Evolutionary conservation across 2,329 filamentous ascomycete species (phyloP).

Genomic region (Geosmithia flava): DNA sequence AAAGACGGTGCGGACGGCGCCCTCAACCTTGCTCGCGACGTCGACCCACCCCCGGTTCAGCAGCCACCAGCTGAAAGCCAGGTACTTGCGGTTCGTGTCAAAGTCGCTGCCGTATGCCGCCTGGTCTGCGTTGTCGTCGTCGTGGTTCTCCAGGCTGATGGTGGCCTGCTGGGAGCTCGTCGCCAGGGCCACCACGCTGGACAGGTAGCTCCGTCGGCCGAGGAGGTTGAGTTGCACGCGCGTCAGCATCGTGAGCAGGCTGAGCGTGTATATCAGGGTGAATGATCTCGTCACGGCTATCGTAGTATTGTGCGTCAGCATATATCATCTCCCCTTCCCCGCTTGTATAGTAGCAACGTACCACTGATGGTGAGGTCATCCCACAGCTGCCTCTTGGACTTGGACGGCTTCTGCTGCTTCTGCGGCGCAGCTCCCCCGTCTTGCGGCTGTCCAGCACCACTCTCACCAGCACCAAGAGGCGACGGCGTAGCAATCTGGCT

Average conservation of each 20-base stretch:
- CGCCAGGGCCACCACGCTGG: conserved; percentile 84
- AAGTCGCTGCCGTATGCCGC: conserved; percentile 86
- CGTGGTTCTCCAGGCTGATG: conserved; percentile 86
- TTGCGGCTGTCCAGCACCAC: conserved; percentile 20
- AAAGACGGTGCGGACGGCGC: conserved; percentile 82
- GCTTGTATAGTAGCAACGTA: conserved; percentile 30
- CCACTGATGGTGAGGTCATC: conserved; percentile 94
- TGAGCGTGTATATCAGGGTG: conserved; percentile 83
- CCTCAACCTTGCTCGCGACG: conserved; percentile 67
- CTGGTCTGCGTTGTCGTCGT: conserved; percentile 66
- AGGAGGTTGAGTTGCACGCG: conserved; percentile 95
- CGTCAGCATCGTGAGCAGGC: conserved; percentile 81
- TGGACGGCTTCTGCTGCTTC: conserved; percentile 36
- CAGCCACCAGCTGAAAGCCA: conserved; percentile 98
- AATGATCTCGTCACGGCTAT: conserved; percentile 81
- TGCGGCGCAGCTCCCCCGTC: conserved; percentile 19
- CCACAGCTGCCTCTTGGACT: conserved; percentile 89
- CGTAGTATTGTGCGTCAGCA: background rate
- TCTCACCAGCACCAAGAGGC: conserved; percentile 24
- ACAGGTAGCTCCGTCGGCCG: conserved; percentile 87
- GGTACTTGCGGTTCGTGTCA: conserved; percentile 86
- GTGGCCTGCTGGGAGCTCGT: conserved; percentile 60
- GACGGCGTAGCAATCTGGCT: conserved; percentile 58
- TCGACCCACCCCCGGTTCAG: conserved; percentile 82
- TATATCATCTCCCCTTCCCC: background rate